Evolutionary conservation across 2,329 filamentous ascomycete genomes (phyloP).

Genomic region (Paracoccidioides brasiliensis): DNA sequence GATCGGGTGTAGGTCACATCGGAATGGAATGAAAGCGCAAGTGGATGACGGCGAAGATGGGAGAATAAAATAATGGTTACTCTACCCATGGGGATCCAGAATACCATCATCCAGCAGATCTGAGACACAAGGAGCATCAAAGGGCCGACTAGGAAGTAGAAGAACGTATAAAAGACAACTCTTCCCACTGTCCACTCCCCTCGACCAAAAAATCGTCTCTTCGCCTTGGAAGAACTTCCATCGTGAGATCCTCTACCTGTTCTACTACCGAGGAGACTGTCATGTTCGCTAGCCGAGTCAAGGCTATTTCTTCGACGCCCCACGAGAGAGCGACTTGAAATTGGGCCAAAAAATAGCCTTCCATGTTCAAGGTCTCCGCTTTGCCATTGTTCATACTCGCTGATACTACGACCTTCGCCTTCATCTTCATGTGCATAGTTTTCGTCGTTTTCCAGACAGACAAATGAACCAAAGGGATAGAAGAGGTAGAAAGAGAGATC

Average conservation of each 20-base stretch:
- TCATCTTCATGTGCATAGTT: constrained; percentile 89
- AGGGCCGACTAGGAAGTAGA: constrained; percentile 84
- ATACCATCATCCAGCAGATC: constrained; percentile 92
- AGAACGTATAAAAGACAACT: constrained; percentile 91
- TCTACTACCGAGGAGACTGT: constrained; percentile 63
- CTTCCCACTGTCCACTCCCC: constrained; percentile 92
- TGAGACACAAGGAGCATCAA: constrained; percentile 72
- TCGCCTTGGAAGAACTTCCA: constrained; percentile 40
- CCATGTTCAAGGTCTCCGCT: constrained; percentile 93
- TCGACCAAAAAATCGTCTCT: constrained; percentile 82
- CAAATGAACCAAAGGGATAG: constrained; percentile 94
- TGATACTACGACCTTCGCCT: constrained; percentile 91
- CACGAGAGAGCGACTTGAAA: constrained; percentile 60
- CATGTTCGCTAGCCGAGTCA: constrained; percentile 78
- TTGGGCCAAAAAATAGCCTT: constrained; percentile 86
- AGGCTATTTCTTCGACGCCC: constrained; percentile 78
- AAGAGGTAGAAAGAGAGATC: constrained; percentile 77
- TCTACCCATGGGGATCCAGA: constrained; percentile 97
- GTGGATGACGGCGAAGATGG: constrained; percentile 80
- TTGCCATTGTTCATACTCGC: constrained; percentile 98
- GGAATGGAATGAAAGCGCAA: constrained; percentile 86
- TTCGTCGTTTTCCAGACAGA: constrained; percentile 85
- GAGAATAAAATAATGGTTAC: constrained; percentile 80
- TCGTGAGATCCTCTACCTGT: constrained; percentile 39
- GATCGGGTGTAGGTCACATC: constrained; percentile 63